Evolutionary conservation across 2,329 filamentous ascomycete genomes (phyloP).

Genomic region (Ophiostoma populinum): DNA sequence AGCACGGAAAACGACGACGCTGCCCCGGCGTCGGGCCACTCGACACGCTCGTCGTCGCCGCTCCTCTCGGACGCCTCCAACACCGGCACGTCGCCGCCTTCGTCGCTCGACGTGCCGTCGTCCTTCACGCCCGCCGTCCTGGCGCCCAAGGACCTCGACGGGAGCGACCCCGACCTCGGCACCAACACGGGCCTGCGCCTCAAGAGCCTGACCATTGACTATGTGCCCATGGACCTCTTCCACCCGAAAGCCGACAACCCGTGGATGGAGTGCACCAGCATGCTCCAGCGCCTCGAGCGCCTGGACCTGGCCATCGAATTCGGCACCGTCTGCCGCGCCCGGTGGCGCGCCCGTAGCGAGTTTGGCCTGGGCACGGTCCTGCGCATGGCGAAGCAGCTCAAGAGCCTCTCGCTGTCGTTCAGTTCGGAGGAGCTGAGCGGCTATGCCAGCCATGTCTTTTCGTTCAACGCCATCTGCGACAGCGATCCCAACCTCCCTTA

Average conservation of each 20-base stretch:
- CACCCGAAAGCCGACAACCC: conserved; percentile 20
- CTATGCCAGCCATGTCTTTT: too few relatives aligned
- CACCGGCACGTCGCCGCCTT: too few relatives aligned
- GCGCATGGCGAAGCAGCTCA: conserved; percentile 21
- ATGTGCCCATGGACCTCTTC: conserved; percentile 26
- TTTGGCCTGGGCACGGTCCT: conserved; percentile 25
- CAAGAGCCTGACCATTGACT: conserved; percentile 23
- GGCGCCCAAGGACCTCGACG: not conserved
- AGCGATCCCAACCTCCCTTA: conserved; percentile 18
- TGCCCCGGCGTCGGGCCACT: conserved; percentile 3
- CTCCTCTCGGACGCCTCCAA: conserved; percentile 4
- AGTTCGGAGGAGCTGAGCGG: too few relatives aligned
- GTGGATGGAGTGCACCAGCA: conserved; percentile 24
- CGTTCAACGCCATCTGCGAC: conserved; percentile 2
- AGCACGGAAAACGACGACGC: too few relatives aligned
- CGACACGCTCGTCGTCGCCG: conserved; percentile 5
- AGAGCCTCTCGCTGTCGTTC: conserved; percentile 23
- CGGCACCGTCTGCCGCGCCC: too few relatives aligned
- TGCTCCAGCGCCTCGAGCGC: conserved; percentile 22
- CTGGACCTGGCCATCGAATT: conserved; percentile 25
- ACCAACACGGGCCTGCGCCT: conserved; percentile 10
- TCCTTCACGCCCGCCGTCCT: not conserved
- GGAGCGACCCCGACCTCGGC: not conserved
- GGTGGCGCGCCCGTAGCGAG: too few relatives aligned
- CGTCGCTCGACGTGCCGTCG: conserved; percentile 5